Conservation (phyloP, 139 green algal species). For the Trebouxia sp. region DNA sequence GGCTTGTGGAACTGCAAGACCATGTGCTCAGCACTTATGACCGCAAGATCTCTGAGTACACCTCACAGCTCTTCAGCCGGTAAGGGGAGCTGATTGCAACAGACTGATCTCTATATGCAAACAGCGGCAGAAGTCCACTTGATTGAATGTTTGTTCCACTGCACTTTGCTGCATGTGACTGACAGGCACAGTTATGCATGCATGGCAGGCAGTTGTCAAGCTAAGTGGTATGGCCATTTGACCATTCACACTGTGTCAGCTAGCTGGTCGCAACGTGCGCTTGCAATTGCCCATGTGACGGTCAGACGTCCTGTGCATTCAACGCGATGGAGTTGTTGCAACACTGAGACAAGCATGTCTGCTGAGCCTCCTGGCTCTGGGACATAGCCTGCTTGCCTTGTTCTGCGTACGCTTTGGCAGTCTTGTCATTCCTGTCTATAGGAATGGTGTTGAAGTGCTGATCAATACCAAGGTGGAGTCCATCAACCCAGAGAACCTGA, state of each 20-base stretch:
- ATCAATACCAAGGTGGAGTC: constrained; percentile 73
- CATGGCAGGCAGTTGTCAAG: no score
- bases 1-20: constrained; percentile 53
- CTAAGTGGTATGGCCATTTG: no score
- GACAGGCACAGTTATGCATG: no score
- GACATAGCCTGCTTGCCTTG: no score
- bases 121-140: neutral
- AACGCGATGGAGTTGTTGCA: no score
- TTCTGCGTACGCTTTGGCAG: neutral
- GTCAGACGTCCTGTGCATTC: no score
- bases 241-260: no score
- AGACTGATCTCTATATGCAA: neutral
- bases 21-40: constrained; percentile 94
- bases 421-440: neutral
- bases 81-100: no score
- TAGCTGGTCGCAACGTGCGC: no score
- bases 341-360: neutral
- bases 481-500: constrained; percentile 36
- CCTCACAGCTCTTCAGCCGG: constrained; percentile 62
- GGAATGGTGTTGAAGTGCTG: constrained; percentile 63
- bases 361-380: neutral
- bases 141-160: neutral
- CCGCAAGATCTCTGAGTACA: constrained; percentile 82
- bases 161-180: no score
- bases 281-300: no score